Conservation (phyloP, 352 stramenopile genomes). For the Phytophthora palmivora region DNA sequence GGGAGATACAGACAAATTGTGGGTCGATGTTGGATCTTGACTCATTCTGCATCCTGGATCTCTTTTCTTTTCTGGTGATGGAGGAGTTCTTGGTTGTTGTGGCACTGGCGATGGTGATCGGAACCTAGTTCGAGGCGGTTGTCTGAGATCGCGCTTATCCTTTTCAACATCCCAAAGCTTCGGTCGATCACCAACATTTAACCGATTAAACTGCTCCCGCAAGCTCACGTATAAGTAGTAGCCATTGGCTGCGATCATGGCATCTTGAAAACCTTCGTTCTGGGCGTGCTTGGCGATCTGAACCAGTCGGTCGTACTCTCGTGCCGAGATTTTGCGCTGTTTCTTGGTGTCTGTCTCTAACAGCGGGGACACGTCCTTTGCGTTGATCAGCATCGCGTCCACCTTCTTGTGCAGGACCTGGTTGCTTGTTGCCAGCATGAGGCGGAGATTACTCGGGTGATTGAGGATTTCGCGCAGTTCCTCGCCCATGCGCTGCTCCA, state of each 20-base stretch:
- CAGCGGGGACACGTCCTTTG: not conserved
- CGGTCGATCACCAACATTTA: slow-evolving; percentile 36
- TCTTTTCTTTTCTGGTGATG: slow-evolving; percentile 37
- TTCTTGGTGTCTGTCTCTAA: slow-evolving; percentile 2
- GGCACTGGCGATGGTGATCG: slow-evolving; percentile 30
- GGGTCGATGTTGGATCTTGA: not conserved
- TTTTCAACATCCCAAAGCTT: slow-evolving; percentile 42
- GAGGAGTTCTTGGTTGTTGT: slow-evolving; percentile 4
- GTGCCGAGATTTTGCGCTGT: slow-evolving; percentile 26
- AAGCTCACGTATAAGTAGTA: slow-evolving; percentile 49
- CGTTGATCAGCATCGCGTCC: slow-evolving; percentile 45
- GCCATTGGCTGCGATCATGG: slow-evolving; percentile 46
- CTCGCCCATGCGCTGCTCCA: slow-evolving; percentile 49
- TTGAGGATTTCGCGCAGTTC: slow-evolving; percentile 55
- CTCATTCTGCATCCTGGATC: slow-evolving; percentile 24
- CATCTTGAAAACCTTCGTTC: slow-evolving; percentile 45
- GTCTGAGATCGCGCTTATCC: slow-evolving; percentile 35
- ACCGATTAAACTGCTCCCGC: slow-evolving; percentile 36
- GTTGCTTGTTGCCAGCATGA: slow-evolving; percentile 47
- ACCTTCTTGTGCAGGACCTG: slow-evolving; percentile 56
- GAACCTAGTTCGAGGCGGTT: slow-evolving; percentile 11
- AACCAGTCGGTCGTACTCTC: slow-evolving; percentile 48
- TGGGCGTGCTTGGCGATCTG: slow-evolving; percentile 56
- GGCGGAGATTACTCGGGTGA: slow-evolving; percentile 48
- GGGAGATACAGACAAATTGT: not conserved